Base-by-base conservation (phyloP, 108 stramenopile genomes). In the Skeletonema menzelii region DNA sequence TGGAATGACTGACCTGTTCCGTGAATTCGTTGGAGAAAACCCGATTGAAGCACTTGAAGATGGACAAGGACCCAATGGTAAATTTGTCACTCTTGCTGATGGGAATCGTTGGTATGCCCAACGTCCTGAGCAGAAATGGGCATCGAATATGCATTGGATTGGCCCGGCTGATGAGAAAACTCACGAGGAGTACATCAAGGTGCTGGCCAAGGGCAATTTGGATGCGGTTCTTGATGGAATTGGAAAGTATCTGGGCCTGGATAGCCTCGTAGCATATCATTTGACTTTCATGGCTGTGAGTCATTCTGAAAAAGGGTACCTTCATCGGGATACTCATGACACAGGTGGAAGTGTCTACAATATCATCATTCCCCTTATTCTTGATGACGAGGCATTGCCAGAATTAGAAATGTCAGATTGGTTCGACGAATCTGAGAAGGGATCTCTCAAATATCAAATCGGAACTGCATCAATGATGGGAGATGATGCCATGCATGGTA, bases 121-220 rank as follows among this genome's bases (percentile, higher is more conserved):
- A 78, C 67, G 85, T 22, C 85, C 80, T 35, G 70, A 60, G 0
- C 32, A 72, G 53, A 66, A 76, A 17, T 87, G 87, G 87, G 69
- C 61, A 15, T 73, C 79, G 12, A 84, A 88, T 57, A 88, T 88
- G 88, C 80, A 82, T 37, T 88, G 88, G 88, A 70, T 88, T 38
- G 70, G 66, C 35, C 88, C 88, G 11, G 84, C 84, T 1, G 82
- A 88, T 70, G 88, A 86, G 62, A 67, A 63, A 26, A 83, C 84
- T 22, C 82, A 84, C 56, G 84, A 88, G 65, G 80, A 81, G 24
- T 79, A 86, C 34, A 44, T 88, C 27, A 60, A 67, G 15, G 78
- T 86, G 10, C 56, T 86, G 12, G 70, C 80, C 8, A 63, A 59
- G 22, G 85, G 84, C 13, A 82, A 84, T 11, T 88, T 88, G 61